These are phyloP conservation scores for Castanea crenata DNA, from an alignment of 306 rosid genomes.

Conservation along the genomic window DNA sequence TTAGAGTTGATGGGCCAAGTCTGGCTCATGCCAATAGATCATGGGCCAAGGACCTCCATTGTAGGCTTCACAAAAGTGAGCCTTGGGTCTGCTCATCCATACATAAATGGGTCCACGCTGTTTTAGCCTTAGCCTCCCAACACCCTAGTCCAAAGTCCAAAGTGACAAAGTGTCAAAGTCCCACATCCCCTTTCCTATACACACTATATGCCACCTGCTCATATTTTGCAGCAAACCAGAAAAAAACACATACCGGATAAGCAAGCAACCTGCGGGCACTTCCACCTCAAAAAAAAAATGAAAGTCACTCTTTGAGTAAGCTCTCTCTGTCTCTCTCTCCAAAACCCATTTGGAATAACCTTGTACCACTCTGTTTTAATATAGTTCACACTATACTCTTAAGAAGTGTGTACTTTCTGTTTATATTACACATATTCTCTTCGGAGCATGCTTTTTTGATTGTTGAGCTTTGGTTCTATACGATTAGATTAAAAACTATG, in stretches of 20 bases:
- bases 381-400: not conserved
- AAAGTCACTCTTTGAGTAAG: slow-evolving; percentile 12
- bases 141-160: not conserved
- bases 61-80: no score
- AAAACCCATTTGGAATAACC: not conserved
- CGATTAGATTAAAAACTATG: slow-evolving; percentile 29
- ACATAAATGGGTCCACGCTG: not conserved
- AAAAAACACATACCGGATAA: slow-evolving; percentile 23
- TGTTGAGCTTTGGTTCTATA: slow-evolving; percentile 8
- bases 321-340: not conserved
- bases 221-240: not conserved
- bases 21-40: no score
- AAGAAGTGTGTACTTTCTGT: not conserved
- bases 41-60: no score
- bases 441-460: slow-evolving; percentile 15
- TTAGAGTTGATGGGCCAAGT: no score
- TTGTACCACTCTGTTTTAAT: not conserved
- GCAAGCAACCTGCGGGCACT: slow-evolving; percentile 26
- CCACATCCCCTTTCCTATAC: not conserved
- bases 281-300: not conserved
- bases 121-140: not conserved
- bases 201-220: not conserved
- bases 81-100: not conserved
- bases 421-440: not conserved
- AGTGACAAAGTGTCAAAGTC: no score